A percentile compares a stretch with the other conserved stretches of the same genome.
phyloP scores from a whole-genome alignment of 129 eudicot species.

The Artemisia annua region DNA sequence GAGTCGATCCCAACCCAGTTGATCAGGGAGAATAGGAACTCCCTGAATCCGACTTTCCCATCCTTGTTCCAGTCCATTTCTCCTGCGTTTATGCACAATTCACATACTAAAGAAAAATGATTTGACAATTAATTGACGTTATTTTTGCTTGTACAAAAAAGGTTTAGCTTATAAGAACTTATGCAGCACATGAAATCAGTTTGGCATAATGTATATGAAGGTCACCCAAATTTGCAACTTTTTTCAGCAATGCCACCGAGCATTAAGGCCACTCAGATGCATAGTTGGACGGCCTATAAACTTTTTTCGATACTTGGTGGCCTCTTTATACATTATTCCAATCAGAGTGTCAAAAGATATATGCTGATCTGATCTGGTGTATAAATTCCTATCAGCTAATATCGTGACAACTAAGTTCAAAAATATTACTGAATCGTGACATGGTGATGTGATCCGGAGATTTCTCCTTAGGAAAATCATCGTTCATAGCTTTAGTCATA shows the following conservation, averaged over 20 bases:
- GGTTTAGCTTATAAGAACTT: not conserved
- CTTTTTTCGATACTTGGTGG: no score
- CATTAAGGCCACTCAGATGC: no score
- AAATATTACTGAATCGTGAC: slow-evolving; percentile 49
- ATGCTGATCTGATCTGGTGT: no score
- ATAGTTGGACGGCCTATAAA: no score
- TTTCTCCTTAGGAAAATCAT: slow-evolving; percentile 55
- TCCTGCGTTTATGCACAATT: slow-evolving; percentile 40
- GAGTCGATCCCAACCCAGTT: slow-evolving; percentile 65
- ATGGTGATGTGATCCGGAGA: slow-evolving; percentile 59
- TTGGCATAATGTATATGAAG: not conserved
- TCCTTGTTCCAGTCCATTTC: slow-evolving; percentile 76
- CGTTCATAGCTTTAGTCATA: slow-evolving; percentile 55
- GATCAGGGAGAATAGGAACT: slow-evolving; percentile 52
- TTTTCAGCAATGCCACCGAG: no score
- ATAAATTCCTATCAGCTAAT: no score
- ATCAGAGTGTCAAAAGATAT: no score
- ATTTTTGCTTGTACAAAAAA: not conserved
- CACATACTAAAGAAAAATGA: not conserved
- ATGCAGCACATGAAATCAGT: no score
- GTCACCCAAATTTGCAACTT: no score
- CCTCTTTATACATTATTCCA: no score
- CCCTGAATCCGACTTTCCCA: slow-evolving; percentile 67
- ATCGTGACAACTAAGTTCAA: not conserved
- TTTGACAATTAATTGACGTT: not conserved